Evolutionary conservation across 257 asterid species (phyloP), one percentile per base, ranked within the genome.

Genomic region (Craterostigma plantagineum): DNA sequence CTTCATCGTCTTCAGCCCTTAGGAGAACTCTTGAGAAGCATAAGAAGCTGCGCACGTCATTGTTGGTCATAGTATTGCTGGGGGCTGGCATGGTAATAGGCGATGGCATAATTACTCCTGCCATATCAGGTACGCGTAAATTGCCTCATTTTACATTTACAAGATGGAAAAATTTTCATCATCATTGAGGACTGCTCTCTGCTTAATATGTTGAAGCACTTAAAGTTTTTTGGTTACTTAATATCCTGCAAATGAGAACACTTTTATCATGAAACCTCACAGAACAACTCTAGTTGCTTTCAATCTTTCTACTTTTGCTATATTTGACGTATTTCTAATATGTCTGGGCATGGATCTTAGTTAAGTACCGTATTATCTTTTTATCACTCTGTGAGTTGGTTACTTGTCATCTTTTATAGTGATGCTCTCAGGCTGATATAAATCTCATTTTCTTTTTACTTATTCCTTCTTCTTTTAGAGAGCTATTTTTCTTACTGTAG

Each of bases 1-100:
- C 81, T 55, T 57, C 79, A 23, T 42, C 77, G 34, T 65, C 83
- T 37, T 42, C 61, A 54, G 73, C 74, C 23, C 49, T 82, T 56
- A 87, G 66, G 76, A 67, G 90, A 59, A 76, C 68, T 60, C 71
- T 87, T 11, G 98, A 87, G 71, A 82, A 72, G 59, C 98, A 70
- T 58, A 87, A 87, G 56, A 70, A 45, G 61, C 59, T 65, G 15
- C 67, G 92, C 23, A 82, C 93, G 7, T 55, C 70, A 47, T 68
- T 87, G 62, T 74, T 87, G 65, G 61, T 87, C 67, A 76, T 82
- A 11, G 92, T 82, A 59, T 72, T 87, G 33, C 55, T 74, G 15
- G 84, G 84, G 27, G 70, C 84, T 56, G 71, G 71, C 17, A 76
- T 76, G 82, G 78, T 76, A 49, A 64, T 67, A 40, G 85, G 79